Conservation (phyloP, 495 filamentous ascomycete species). For the Xylaria acuta region DNA sequence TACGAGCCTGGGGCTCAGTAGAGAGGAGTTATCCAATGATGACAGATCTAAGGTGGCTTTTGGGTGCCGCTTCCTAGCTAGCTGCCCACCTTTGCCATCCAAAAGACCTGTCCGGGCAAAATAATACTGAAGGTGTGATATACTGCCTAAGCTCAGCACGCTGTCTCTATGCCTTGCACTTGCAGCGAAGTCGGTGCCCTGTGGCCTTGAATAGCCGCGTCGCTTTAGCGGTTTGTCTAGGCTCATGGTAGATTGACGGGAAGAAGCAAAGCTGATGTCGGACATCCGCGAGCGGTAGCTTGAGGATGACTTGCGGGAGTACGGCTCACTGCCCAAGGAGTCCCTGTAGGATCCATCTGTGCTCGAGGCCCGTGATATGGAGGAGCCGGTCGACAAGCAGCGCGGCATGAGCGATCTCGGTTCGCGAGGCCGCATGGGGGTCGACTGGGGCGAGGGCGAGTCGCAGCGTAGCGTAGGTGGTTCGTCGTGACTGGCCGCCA, state of each 20-base stretch:
- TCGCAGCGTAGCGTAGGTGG: slow-evolving; percentile 47
- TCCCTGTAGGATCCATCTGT: slow-evolving; percentile 66
- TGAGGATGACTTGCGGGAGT: slow-evolving; percentile 60
- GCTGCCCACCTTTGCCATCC: slow-evolving; percentile 89
- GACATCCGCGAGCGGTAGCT: slow-evolving; percentile 48
- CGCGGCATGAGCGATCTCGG: slow-evolving; percentile 69
- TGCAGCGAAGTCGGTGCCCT: slow-evolving; percentile 86
- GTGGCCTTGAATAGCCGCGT: slow-evolving; percentile 88
- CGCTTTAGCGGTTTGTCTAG: slow-evolving; percentile 60
- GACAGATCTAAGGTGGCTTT: slow-evolving; percentile 60
- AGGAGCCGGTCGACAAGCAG: slow-evolving; percentile 78
- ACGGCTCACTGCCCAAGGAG: slow-evolving; percentile 55
- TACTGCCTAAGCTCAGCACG: slow-evolving; percentile 94
- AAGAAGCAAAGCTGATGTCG: slow-evolving; percentile 47
- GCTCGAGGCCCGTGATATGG: slow-evolving; percentile 59
- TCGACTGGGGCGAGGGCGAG: slow-evolving; percentile 70
- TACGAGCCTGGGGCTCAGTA: slow-evolving; percentile 46
- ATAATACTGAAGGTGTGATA: slow-evolving; percentile 97
- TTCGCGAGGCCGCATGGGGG: slow-evolving; percentile 69
- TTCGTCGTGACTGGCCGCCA: slow-evolving; percentile 45
- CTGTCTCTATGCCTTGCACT: slow-evolving; percentile 90
- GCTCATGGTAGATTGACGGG: slow-evolving; percentile 54
- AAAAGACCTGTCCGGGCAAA: slow-evolving; percentile 93
- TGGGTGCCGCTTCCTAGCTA: slow-evolving; percentile 72
- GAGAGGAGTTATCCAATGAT: slow-evolving; percentile 46